Conservation (phyloP, 1,139 yeast genomes). For the Yamadazyma diospyri region DNA sequence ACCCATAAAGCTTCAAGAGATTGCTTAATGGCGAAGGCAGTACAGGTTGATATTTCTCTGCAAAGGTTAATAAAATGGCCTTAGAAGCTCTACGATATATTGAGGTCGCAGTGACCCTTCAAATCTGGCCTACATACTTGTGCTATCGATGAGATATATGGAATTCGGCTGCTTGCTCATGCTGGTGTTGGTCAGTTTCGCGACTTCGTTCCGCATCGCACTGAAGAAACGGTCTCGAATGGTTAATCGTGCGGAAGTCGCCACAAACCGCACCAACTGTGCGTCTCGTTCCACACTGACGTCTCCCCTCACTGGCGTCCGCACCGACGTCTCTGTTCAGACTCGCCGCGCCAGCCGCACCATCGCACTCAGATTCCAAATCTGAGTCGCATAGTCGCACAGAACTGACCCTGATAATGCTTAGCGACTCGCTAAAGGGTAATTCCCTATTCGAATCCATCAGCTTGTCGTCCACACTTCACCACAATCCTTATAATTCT, state of each 20-base stretch:
- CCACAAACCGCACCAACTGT: no score
- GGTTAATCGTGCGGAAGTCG: no score
- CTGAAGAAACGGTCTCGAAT: no score
- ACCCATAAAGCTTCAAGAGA: slow-evolving; percentile 63
- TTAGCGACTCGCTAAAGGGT: slow-evolving; percentile 4
- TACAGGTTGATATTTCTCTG: slow-evolving; percentile 13
- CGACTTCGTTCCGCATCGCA: no score
- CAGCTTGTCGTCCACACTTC: slow-evolving; percentile 16
- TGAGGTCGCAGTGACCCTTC: neutral
- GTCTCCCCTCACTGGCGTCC: neutral
- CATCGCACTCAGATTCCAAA: no score
- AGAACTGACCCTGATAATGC: slow-evolving; percentile 5
- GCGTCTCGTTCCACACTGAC: neutral
- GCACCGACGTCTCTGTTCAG: slow-evolving; percentile 2
- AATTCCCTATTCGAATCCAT: slow-evolving; percentile 16
- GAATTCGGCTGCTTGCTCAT: no score
- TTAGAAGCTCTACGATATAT: no score
- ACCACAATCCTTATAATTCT: slow-evolving; percentile 2
- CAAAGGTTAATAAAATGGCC: slow-evolving; percentile 9
- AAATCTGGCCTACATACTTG: slow-evolving; percentile 11
- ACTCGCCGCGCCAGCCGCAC: no score
- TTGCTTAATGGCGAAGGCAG: slow-evolving; percentile 72
- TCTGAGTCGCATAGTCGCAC: no score
- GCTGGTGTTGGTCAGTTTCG: no score
- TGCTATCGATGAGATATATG: slow-evolving; percentile 12